Base-by-base conservation (phyloP, 257 asterid genomes). In the Jacaranda mimosifolia region DNA sequence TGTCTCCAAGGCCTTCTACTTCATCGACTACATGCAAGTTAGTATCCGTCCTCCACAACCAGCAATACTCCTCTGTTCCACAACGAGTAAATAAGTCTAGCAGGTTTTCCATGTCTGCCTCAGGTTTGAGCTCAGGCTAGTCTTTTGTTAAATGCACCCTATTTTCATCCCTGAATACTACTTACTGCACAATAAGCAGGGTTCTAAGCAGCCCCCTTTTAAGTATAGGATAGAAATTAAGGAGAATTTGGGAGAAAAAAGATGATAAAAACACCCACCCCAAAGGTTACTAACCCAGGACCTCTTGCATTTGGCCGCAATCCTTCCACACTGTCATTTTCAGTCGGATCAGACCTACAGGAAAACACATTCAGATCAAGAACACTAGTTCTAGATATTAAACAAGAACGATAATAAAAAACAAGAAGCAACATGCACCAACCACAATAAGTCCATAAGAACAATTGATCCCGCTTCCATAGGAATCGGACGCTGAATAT, bases 381-480 rank as follows among this genome's bases (percentile, higher is more conserved):
- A 68, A 63, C 14, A 65, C 14, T 5, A 70, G 42, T 13, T 56
- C 60, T 15, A 51, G 36, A 66, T 18, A 70, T 17, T 15, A 69
- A 69, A 3, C 52, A 38, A 62, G 72, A 59, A 80, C 43, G 5
- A 64, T 55, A 7, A 72, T n/a, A 63, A 71, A 39, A 5, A 38
- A 71, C 51, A 77, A 51, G 35, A 51, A 40, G 48, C 68, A 63
- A 48, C 79, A n/a, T n/a, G n/a, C 64, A 81, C 93, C 68, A 62
- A 91, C 99, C 99, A 95, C 86, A 95, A 83, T 67, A 95, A 82
- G 84, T 95, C 99, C 99, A 95, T 91, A 63, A 95, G 97, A 86
- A 95, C 93, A 80, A 95, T 86, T 55, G 99, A 93, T 76, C 99
- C 99, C 3, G 97, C 99, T 86, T 95, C 99, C 99, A 95, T 95